Evolutionary conservation across 306 rosid species (phyloP).

Genomic region (Castanea sativa): DNA sequence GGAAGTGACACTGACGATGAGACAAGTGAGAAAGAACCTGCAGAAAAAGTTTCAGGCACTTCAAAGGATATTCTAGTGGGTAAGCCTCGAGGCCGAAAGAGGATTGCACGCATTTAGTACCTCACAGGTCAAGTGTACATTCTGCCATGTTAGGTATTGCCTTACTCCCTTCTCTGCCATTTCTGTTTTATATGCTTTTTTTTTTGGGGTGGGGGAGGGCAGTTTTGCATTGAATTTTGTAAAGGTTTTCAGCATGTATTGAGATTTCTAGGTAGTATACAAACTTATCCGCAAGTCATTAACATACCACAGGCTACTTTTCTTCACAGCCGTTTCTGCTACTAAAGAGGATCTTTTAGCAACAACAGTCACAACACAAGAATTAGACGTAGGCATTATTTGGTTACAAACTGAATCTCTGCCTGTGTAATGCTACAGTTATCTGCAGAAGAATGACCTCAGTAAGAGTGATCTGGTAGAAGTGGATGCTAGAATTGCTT

Average conservation of each 20-base stretch:
- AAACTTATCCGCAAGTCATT: neutral
- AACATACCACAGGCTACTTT: neutral
- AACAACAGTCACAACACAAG: neutral
- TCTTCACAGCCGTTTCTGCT: neutral
- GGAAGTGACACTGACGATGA: conserved; percentile 47
- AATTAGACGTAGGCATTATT: neutral
- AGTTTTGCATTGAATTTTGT: neutral
- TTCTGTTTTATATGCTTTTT: neutral
- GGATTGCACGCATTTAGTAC: conserved; percentile 23
- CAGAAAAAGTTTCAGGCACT: conserved; percentile 27
- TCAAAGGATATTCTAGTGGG: conserved; percentile 36
- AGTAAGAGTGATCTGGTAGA: neutral
- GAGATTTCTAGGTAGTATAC: neutral
- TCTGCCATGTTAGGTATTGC: neutral
- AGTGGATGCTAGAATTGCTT: neutral
- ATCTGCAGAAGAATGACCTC: conserved; percentile 5
- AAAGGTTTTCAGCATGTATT: neutral
- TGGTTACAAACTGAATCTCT: neutral
- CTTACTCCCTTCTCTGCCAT: neutral
- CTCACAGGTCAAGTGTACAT: conserved; percentile 3
- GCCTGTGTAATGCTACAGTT: neutral
- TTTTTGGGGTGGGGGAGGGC: neutral
- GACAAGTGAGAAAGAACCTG: conserved; percentile 42
- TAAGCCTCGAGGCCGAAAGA: conserved; percentile 43
- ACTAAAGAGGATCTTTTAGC: neutral